Conservation (phyloP, 1,139 yeast species). For the Blastobotrys elegans region DNA sequence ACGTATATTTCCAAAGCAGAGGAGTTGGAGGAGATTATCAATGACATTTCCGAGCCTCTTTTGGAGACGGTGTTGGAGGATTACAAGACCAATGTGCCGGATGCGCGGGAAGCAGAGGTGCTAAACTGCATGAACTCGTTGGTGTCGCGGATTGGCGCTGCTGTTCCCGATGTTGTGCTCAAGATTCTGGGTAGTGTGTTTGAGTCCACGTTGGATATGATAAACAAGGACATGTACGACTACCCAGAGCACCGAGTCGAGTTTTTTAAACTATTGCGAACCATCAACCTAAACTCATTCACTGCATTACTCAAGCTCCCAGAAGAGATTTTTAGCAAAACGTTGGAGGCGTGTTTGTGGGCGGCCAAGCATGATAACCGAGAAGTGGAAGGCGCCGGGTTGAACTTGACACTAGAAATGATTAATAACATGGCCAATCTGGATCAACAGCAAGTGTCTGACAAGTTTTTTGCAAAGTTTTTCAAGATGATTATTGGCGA, state of each 20-base stretch:
- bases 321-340: slow-evolving; percentile 85
- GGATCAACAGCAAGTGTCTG: slow-evolving; percentile 66
- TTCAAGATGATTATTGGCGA: slow-evolving; percentile 88
- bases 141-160: slow-evolving; percentile 77
- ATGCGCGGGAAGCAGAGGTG: slow-evolving; percentile 97
- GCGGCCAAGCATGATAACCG: slow-evolving; percentile 96
- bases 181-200: slow-evolving; percentile 84
- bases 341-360: slow-evolving; percentile 94
- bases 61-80: slow-evolving; percentile 85
- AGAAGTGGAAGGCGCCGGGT: slow-evolving; percentile 90
- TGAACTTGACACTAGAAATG: slow-evolving; percentile 74
- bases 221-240: slow-evolving; percentile 89
- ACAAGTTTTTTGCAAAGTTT: slow-evolving; percentile 82
- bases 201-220: slow-evolving; percentile 93
- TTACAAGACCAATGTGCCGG: slow-evolving; percentile 83
- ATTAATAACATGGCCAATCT: slow-evolving; percentile 76
- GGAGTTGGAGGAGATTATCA: slow-evolving; percentile 78
- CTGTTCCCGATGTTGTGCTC: slow-evolving; percentile 89
- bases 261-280: slow-evolving; percentile 82
- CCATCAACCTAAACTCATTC: slow-evolving; percentile 80
- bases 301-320: slow-evolving; percentile 83
- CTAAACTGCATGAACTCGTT: slow-evolving; percentile 90
- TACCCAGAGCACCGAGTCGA: slow-evolving; percentile 98
- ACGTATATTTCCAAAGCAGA: slow-evolving; percentile 84
- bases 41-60: slow-evolving; percentile 77